A percentile compares a stretch with the other conserved stretches of the same genome.
Conservation (phyloP, 257 asterid genomes). For the Fraxinus pennsylvanica region DNA sequence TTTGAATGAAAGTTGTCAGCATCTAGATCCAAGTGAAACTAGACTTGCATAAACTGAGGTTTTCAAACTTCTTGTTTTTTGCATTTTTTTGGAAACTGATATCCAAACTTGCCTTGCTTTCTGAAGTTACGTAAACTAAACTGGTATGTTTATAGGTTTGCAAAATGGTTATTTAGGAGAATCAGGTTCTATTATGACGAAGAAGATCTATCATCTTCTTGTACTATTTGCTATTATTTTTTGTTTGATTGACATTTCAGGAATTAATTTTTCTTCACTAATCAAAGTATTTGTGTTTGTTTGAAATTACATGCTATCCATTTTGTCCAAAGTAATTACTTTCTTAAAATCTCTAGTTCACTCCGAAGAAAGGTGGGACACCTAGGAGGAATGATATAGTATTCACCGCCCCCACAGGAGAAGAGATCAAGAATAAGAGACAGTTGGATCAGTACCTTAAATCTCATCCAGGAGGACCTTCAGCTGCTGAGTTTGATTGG, state of each 20-base stretch:
- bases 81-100: background rate
- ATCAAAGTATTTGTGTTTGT: background rate
- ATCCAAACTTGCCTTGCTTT: background rate
- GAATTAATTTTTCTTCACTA: background rate
- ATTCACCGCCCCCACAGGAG: conserved; percentile 61
- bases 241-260: background rate
- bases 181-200: background rate
- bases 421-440: conserved; percentile 61
- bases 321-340: conserved; percentile 5
- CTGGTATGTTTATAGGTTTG: background rate
- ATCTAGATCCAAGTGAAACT: background rate
- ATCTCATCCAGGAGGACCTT: conserved; percentile 62
- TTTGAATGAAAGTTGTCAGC: background rate
- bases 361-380: conserved; percentile 40
- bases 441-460: conserved; percentile 67
- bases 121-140: background rate
- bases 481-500: conserved; percentile 59
- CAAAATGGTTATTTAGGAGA: conserved; percentile 15
- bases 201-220: background rate
- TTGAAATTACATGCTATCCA: background rate
- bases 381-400: conserved; percentile 41
- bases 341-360: conserved; percentile 31
- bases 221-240: background rate
- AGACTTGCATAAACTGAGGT: background rate
- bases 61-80: background rate